Percentiles rank a stretch among this genome's conserved stretches.
phyloP scores from a whole-genome alignment of 805 yeast genomes.

The Phaffomyces thermotolerans region DNA sequence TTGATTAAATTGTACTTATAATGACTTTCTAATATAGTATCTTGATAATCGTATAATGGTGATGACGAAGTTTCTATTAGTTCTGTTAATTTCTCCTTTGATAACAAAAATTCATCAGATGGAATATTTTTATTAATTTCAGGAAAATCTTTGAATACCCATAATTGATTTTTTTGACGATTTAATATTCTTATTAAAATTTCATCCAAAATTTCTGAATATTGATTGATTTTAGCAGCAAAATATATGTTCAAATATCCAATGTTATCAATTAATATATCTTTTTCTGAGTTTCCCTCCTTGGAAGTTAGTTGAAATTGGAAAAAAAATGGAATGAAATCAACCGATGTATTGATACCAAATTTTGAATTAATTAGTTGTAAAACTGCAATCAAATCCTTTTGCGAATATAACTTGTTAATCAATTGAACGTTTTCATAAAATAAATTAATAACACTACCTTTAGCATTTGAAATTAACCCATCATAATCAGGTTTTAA shows the following conservation, averaged over 20 bases:
- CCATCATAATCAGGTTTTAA: conserved; percentile 13
- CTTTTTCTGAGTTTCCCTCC: not conserved
- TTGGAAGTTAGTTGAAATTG: conserved; percentile 31
- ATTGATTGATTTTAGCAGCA: conserved; percentile 8
- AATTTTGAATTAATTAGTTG: conserved; percentile 25
- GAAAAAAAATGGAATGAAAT: conserved; percentile 38
- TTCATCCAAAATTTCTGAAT: conserved; percentile 9
- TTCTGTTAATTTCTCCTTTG: conserved; percentile 6
- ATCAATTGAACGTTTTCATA: conserved; percentile 18
- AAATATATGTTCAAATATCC: conserved; percentile 13
- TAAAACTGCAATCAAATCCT: conserved; percentile 7
- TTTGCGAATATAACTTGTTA: conserved; percentile 1
- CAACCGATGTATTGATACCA: conserved; percentile 41
- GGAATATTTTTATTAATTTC: not conserved
- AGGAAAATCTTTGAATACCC: conserved; percentile 16
- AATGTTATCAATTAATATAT: conserved; percentile 17
- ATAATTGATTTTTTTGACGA: conserved; percentile 12
- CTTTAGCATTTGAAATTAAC: conserved; percentile 14
- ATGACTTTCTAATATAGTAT: conserved; percentile 15
- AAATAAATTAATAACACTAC: conserved; percentile 17
- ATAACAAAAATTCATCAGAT: conserved; percentile 3
- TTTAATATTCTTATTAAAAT: conserved; percentile 16
- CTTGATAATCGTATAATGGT: conserved; percentile 11
- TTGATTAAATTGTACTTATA: conserved; percentile 13
- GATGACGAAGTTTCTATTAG: conserved; percentile 2